A percentile compares a stretch with the other conserved stretches of the same genome.
Evolutionary conservation across 306 rosid genomes (phyloP).

Genomic region (Vicia faba): DNA sequence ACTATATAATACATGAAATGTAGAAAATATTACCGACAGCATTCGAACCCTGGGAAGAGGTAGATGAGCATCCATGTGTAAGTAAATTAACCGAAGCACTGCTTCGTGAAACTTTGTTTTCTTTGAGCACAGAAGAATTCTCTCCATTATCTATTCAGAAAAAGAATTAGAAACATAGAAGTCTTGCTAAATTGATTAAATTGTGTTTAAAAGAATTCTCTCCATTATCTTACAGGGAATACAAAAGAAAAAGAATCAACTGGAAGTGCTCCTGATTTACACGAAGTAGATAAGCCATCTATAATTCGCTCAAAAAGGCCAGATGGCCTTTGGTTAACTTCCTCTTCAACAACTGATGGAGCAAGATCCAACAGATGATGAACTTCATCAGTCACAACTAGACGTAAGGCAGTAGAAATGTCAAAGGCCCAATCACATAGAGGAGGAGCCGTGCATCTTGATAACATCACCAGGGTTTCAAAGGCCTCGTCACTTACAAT

Average conservation of each 20-base stretch:
- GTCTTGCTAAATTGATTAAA: conserved; percentile 25
- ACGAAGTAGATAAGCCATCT: conserved; percentile 75
- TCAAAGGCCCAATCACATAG: conserved; percentile 93
- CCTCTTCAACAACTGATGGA: conserved; percentile 58
- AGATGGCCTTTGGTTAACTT: conserved; percentile 53
- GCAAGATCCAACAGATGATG: conserved; percentile 60
- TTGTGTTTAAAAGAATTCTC: conserved; percentile 29
- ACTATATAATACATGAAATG: conserved; percentile 32
- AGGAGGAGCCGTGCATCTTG: conserved; percentile 84
- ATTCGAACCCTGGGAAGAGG: conserved; percentile 94
- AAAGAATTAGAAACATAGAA: conserved; percentile 38
- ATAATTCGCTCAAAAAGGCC: conserved; percentile 80
- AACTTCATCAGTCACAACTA: conserved; percentile 74
- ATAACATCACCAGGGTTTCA: conserved; percentile 82
- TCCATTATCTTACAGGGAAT: conserved; percentile 97
- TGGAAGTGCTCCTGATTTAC: conserved; percentile 93
- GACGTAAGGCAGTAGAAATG: conserved; percentile 86
- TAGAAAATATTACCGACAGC: conserved; percentile 65
- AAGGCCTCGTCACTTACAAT: conserved; percentile 82
- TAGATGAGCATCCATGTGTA: conserved; percentile 90
- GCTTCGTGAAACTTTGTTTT: conserved; percentile 86
- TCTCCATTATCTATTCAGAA: conserved; percentile 80
- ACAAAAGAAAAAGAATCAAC: conserved; percentile 93
- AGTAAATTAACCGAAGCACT: conserved; percentile 73
- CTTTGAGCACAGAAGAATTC: conserved; percentile 81